Evolutionary conservation across 2,329 filamentous ascomycete species (phyloP), one percentile per base, ranked within the genome.

Genomic region (Microcera coccophila): DNA sequence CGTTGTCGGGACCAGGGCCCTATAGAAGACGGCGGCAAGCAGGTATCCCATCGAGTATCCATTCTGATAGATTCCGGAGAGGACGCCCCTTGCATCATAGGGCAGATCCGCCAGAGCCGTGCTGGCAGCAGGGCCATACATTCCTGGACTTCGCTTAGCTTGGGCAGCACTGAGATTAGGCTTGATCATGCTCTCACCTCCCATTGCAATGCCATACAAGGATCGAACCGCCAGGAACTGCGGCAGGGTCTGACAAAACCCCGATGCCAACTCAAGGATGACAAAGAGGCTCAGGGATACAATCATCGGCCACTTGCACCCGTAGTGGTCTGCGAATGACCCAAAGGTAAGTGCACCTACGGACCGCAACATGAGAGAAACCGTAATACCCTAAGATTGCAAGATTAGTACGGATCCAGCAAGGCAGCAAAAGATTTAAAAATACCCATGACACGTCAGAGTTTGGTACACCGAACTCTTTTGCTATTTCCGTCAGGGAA

Each of bases 181-280:
- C n/a, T n/a, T n/a, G n/a, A n/a, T n/a, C n/a, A n/a, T n/a, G n/a
- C n/a, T n/a, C n/a, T n/a, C n/a, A 52, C 87, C 87, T 29, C 87
- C 87, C 87, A 91, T 91, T 54, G 87, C 86, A 33, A 91, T 65
- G 35, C 87, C 87, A 58, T 90, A 91, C 3, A 91, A 69, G 32
- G 82, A 81, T 31, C 87, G 76, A 10, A 87, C 85, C 10, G 82
- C 85, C 17, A 93, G 70, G 59, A 91, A 91, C 52, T 87, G 78
- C 37, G 71, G 57, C 56, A 87, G 88, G 0, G 81, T 89, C 0
- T 72, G 62, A 49, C 77, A 78, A 60, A 87, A 89, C 44, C 84
- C 85, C 28, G 85, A 88, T 57, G 83, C 84, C 56, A 90, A 72
- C 62, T 90, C 85, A 9, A 90, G 72, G 5, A 82, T 62, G 28